Base-by-base conservation (phyloP, 2,329 filamentous ascomycete genomes). In the Cladophialophora yegresii region DNA sequence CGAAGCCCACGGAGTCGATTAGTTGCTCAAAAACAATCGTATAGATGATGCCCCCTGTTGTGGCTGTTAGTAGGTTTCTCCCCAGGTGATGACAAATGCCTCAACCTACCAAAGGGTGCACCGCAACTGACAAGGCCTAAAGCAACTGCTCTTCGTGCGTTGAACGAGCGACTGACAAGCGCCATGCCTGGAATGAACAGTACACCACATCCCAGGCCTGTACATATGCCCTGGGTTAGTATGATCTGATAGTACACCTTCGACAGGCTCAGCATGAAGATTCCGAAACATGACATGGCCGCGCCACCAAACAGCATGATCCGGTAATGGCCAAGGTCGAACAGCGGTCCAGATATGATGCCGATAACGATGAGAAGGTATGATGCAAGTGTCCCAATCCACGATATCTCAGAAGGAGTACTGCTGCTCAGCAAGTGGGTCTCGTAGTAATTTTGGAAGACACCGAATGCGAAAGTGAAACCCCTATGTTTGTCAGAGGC, bases 311-410 rank as follows among this genome's bases (percentile, higher is more conserved):
- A 73, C n/a, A 96, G 80, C 36, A 96, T 82, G 77, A 86, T 84
- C 20, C 85, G 82, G 0, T 93, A 92, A 0, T 93, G 92, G 70
- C 92, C 88, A 72, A 88, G 87, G 77, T 97, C 93, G 73, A 96
- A 97, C 30, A 96, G 79, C 0, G 93, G 92, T 0, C 93, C 93
- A 59, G 95, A 87, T 70, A 95, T 92, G 36, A 96, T 84, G 36
- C 92, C 92, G 58, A 91, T 87, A 72, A 93, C 89, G 77, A 96
- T 96, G 63, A 88, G 85, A 20, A 96, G 79, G 71, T 95, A 96
- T 10, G 90, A 86, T 73, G 92, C 93, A 55, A 96, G 78, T 60
- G 89, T 89, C 72, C 95, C 95, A 67, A 97, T 91, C 92, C 92
- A 96, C 12, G 91, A 91, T 32, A 95, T 87, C 6, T 84, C 85